Evolutionary conservation across 805 yeast species (phyloP).

Genomic region (Metschnikowia picachoensis): DNA sequence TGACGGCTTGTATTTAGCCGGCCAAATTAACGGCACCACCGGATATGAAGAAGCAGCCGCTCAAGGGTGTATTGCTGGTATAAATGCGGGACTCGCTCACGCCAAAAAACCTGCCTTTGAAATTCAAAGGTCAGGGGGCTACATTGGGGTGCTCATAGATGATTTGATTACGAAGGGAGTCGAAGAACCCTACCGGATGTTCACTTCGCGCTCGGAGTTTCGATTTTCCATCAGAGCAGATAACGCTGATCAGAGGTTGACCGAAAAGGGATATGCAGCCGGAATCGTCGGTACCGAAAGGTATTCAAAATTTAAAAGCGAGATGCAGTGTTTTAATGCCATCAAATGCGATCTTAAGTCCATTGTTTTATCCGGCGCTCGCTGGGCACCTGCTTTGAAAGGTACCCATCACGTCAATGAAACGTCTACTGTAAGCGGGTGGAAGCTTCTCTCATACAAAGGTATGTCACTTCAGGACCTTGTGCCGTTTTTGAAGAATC

Average conservation of each 20-base stretch:
- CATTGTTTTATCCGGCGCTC: conserved; percentile 47
- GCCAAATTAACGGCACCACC: conserved; percentile 97
- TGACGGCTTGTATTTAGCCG: conserved; percentile 81
- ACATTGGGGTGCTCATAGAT: conserved; percentile 88
- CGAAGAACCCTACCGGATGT: conserved; percentile 96
- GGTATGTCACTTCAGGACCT: conserved; percentile 32
- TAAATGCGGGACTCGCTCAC: conserved; percentile 76
- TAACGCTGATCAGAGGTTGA: conserved; percentile 86
- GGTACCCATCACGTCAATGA: conserved; percentile 45
- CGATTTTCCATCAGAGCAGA: conserved; percentile 87
- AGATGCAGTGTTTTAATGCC: conserved; percentile 41
- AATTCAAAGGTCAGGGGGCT: conserved; percentile 77
- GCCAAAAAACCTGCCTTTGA: conserved; percentile 42
- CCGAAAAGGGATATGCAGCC: conserved; percentile 56
- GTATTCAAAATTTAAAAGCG: conserved; percentile 44
- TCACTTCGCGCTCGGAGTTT: conserved; percentile 93
- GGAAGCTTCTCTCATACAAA: conserved; percentile 63
- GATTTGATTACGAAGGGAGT: conserved; percentile 95
- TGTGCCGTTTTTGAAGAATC: conserved; percentile 24
- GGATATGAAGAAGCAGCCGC: conserved; percentile 99
- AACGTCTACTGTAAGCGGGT: conserved; percentile 46
- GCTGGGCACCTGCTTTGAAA: conserved; percentile 57
- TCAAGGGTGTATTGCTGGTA: conserved; percentile 93
- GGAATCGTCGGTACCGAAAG: conserved; percentile 69
- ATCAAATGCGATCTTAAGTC: conserved; percentile 45